Percentiles rank a stretch among this genome's conserved stretches.
Evolutionary conservation across 108 stramenopile genomes (phyloP).

Genomic region (Cylindrotheca fusiformis): DNA sequence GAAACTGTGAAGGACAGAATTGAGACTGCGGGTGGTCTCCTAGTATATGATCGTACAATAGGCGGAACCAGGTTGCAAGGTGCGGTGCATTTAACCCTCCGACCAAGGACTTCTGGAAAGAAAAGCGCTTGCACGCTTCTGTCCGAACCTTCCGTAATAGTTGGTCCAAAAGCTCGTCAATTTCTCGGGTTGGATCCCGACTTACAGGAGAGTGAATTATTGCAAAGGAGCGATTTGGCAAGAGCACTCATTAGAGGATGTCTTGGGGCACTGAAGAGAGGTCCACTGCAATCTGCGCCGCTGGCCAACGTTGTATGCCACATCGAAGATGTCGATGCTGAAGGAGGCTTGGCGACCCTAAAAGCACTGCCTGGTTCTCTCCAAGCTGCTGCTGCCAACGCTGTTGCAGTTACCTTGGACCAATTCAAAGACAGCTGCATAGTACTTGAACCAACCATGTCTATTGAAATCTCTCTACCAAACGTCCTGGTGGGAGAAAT

Average conservation of each 20-base stretch:
- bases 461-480: slow-evolving; percentile 70
- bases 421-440: slow-evolving; percentile 30
- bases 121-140: slow-evolving; percentile 49
- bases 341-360: slow-evolving; percentile 53
- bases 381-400: slow-evolving; percentile 72
- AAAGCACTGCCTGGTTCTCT: slow-evolving; percentile 73
- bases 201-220: slow-evolving; percentile 42
- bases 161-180: slow-evolving; percentile 51
- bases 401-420: slow-evolving; percentile 46
- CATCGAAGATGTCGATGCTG: slow-evolving; percentile 67
- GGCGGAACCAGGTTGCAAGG: slow-evolving; percentile 72
- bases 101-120: slow-evolving; percentile 24
- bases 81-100: slow-evolving; percentile 54
- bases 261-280: slow-evolving; percentile 76
- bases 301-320: slow-evolving; percentile 74
- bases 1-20: slow-evolving; percentile 63
- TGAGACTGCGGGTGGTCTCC: slow-evolving; percentile 60
- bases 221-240: slow-evolving; percentile 47
- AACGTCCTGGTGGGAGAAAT: slow-evolving; percentile 83
- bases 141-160: slow-evolving; percentile 59
- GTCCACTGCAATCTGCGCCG: slow-evolving; percentile 56
- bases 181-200: slow-evolving; percentile 62
- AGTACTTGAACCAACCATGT: slow-evolving; percentile 86
- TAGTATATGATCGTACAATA: slow-evolving; percentile 77
- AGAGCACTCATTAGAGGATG: slow-evolving; percentile 70